Conservation (phyloP, 495 filamentous ascomycete species). For the Daldinia grandis region DNA sequence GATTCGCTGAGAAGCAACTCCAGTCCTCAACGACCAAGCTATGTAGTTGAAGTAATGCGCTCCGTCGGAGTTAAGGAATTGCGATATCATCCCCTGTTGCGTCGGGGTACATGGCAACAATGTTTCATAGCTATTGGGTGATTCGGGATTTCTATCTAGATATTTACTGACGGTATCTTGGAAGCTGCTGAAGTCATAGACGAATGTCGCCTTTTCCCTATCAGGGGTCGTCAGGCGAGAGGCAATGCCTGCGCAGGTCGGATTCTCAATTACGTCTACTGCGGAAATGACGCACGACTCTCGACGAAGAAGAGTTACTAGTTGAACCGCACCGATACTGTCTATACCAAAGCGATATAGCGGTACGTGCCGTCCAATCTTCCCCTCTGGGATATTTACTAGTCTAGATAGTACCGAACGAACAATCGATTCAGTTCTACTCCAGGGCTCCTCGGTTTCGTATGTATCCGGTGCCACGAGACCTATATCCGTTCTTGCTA, state of each 20-base stretch:
- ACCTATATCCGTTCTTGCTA: not conserved
- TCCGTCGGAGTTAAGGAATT: constrained; percentile 65
- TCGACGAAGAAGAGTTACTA: constrained; percentile 70
- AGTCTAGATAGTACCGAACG: constrained; percentile 66
- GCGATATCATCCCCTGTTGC: constrained; percentile 70
- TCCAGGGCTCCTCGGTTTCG: constrained; percentile 55
- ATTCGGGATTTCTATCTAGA: constrained; percentile 21
- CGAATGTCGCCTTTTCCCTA: constrained; percentile 38
- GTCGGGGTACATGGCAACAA: constrained; percentile 70
- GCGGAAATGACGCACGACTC: constrained; percentile 64
- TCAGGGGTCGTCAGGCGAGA: constrained; percentile 27
- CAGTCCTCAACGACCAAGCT: constrained; percentile 51
- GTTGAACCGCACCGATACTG: constrained; percentile 84
- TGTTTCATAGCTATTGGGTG: constrained; percentile 46
- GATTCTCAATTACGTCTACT: constrained; percentile 73
- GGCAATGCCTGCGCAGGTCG: constrained; percentile 60
- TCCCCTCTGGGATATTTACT: constrained; percentile 56
- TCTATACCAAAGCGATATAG: constrained; percentile 89
- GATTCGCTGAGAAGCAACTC: constrained; percentile 42
- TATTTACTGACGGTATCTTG: constrained; percentile 42
- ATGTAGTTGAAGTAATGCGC: constrained; percentile 70
- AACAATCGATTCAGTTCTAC: constrained; percentile 56
- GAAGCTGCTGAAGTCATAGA: constrained; percentile 57
- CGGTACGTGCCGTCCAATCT: constrained; percentile 67
- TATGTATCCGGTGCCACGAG: not conserved